Conservation (phyloP, 495 filamentous ascomycete species). For the Penicillium goetzii region DNA sequence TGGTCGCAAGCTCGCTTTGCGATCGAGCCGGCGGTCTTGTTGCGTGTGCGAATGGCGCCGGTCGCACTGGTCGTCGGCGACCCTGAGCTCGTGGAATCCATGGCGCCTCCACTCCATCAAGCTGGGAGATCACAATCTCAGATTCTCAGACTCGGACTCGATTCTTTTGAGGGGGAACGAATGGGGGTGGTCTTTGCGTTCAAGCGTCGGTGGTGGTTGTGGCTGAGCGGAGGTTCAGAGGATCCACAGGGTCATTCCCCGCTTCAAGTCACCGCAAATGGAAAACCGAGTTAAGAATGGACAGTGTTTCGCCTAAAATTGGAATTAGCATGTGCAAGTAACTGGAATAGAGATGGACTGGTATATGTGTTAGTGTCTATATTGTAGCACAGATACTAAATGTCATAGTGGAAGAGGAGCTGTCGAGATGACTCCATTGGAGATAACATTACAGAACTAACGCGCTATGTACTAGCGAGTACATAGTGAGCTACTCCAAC, state of each 20-base stretch:
- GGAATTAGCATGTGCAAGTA: background rate
- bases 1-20: conserved; percentile 47
- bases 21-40: conserved; percentile 31
- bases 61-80: conserved; percentile 23
- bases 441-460: background rate
- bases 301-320: background rate
- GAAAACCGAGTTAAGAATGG: background rate
- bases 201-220: background rate
- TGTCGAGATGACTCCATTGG: background rate
- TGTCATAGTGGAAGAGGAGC: background rate
- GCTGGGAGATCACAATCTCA: background rate
- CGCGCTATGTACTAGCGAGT: background rate
- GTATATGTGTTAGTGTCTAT: background rate
- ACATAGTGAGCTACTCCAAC: background rate
- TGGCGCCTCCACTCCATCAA: conserved; percentile 27
- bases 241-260: conserved; percentile 1
- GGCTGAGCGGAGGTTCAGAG: background rate
- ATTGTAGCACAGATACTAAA: background rate
- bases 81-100: conserved; percentile 29
- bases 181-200: background rate
- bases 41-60: conserved; percentile 37
- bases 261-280: background rate
- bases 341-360: background rate
- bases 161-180: background rate
- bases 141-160: background rate